Base-by-base conservation (phyloP, 1,284 basidiomycete genomes). In the Cystobasidium slooffiae region DNA sequence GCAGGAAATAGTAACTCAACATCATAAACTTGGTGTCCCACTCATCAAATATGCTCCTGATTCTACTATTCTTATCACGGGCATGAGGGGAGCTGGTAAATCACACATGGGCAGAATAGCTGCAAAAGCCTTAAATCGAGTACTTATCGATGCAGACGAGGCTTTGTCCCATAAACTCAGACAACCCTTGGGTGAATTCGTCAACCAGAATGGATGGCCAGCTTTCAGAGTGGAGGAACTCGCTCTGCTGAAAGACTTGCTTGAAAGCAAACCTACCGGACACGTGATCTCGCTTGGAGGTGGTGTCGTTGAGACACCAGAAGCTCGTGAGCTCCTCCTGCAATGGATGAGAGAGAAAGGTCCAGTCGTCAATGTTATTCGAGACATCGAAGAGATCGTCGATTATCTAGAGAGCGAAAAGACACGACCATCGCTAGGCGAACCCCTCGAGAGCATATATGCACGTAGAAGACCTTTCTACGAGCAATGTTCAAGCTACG, bases 1-100 rank as follows among this genome's bases (percentile, higher is more conserved):
- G 66, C 72, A 74, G 52, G 46, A 55, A 14, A 62, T 46, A 22
- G 58, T 56, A 4, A 51, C 55, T 56, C 58, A 67, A 41, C 47
- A 70, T 22, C n/a, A 74, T 53, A 62, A 66, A 52, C 70, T 76
- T 55, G 72, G 72, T 68, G 70, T 65, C 22, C 56, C 74, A 56
- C 69, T 70, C 62, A 75, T 73, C 68, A 53, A 58, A 49, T 69
- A 68, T 52, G 24, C 75, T 49, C 70, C 86, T 1, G 83, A 86
- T 31, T 87, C 90, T 0, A 92, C 92, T 9, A 88, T 95, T 76
- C 84, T 98, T 74, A 84, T 97, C 78, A 91, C 96, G 72, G 95
- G 96, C 51, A 98, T 99, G 96, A 91, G 96, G 46, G 96, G 96
- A 6, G 92, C 93, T 0, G 96, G 97, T 70, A 99, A 99, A 86